Evolutionary conservation across 2,329 filamentous ascomycete species (phyloP).

Genomic region (Paradendryphiella salina): DNA sequence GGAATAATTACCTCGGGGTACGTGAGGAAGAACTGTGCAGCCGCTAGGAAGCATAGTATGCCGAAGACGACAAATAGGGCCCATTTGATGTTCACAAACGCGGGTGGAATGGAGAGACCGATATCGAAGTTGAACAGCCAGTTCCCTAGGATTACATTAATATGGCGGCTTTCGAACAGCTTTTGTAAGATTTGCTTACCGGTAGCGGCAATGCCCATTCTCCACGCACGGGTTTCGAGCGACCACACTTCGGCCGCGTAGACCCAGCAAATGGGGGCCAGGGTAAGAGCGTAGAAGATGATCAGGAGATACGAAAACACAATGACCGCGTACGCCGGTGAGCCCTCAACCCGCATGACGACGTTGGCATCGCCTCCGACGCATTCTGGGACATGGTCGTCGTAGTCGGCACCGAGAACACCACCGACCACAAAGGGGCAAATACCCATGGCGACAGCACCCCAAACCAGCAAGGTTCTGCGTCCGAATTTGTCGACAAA

Average conservation of each 20-base stretch:
- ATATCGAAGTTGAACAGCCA: constrained; percentile 65
- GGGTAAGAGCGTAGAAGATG: constrained; percentile 67
- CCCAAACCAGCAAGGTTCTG: constrained; percentile 66
- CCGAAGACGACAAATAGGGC: constrained; percentile 75
- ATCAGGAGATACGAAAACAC: constrained; percentile 75
- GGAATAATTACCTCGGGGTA: constrained; percentile 58
- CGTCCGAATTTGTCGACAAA: constrained; percentile 78
- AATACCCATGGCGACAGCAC: constrained; percentile 65
- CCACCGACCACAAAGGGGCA: constrained; percentile 58
- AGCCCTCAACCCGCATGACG: constrained; percentile 54
- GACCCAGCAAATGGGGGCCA: constrained; percentile 62
- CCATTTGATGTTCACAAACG: constrained; percentile 62
- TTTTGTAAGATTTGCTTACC: constrained; percentile 47
- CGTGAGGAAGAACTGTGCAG: constrained; percentile 67
- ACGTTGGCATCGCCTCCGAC: constrained; percentile 57
- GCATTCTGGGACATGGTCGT: constrained; percentile 33
- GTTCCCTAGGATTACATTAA: constrained; percentile 48
- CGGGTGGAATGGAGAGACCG: constrained; percentile 58
- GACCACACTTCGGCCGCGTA: constrained; percentile 68
- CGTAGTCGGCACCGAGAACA: constrained; percentile 55
- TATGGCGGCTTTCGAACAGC: constrained; percentile 32
- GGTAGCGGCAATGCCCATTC: constrained; percentile 65
- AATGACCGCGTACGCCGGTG: constrained; percentile 58
- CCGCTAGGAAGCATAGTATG: constrained; percentile 68
- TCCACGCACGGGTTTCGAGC: constrained; percentile 60